Evolutionary conservation across 345 rosid genomes (phyloP).

Genomic region (Aurinia saxatilis): DNA sequence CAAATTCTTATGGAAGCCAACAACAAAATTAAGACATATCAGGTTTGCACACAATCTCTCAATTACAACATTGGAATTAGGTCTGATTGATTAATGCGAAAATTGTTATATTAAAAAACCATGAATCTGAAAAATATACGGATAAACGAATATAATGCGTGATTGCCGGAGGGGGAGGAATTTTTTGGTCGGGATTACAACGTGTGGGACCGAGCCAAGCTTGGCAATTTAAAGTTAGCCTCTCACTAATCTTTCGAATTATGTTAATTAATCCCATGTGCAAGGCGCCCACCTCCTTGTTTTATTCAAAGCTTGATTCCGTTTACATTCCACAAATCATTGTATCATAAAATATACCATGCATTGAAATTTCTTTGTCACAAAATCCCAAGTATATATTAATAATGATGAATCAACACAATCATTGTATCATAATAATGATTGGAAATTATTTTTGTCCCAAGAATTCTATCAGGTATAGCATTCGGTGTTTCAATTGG

Average conservation of each 20-base stretch:
- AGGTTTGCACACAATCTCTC: background rate
- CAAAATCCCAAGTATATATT: background rate
- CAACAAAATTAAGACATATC: background rate
- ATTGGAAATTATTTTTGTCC: too few species aligned
- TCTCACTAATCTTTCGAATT: background rate
- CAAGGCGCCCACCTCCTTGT: background rate
- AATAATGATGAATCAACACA: too few species aligned
- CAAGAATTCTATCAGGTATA: too few species aligned
- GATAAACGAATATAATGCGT: conserved; percentile 9
- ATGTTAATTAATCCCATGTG: conserved; percentile 23
- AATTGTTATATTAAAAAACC: background rate
- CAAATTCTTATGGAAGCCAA: background rate
- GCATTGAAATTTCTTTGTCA: conserved; percentile 1
- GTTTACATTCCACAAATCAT: conserved; percentile 3
- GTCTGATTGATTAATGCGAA: background rate
- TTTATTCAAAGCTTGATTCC: conserved; percentile 20
- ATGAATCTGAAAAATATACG: too few species aligned
- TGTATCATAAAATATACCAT: background rate
- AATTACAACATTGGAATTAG: background rate
- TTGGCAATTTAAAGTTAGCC: background rate
- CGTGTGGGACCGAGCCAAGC: conserved; percentile 16
- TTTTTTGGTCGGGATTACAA: background rate
- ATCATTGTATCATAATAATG: too few species aligned
- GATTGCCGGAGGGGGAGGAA: conserved; percentile 16
- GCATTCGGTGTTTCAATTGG: too few species aligned